Evolutionary conservation across 1,284 basidiomycete species (phyloP).

Genomic region (Ceratobasidium sp.): DNA sequence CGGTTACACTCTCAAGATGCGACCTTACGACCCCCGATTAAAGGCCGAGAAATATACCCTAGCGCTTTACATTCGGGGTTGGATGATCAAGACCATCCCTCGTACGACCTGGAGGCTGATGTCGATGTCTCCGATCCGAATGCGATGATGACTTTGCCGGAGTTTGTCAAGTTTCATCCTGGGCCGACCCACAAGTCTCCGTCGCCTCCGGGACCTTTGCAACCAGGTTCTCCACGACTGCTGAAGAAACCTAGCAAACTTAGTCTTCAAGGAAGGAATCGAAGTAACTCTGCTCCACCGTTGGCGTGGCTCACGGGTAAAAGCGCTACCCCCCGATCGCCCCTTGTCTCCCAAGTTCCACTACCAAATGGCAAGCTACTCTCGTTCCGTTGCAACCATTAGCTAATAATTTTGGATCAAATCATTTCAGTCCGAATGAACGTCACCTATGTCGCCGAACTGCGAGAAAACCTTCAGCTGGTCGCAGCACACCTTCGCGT

Average conservation of each 20-base stretch:
- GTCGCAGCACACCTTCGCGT: conserved; percentile 70
- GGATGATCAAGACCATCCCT: conserved; percentile 55
- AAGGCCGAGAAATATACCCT: conserved; percentile 5
- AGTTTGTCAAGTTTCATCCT: conserved; percentile 60
- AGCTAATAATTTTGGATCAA: conserved; percentile 40
- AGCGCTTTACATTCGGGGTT: neutral
- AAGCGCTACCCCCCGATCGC: conserved; percentile 9
- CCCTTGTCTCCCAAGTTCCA: conserved; percentile 1
- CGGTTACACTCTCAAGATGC: conserved; percentile 80
- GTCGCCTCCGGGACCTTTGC: conserved; percentile 12
- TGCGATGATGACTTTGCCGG: conserved; percentile 67
- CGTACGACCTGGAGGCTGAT: conserved; percentile 69
- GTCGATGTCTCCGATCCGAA: conserved; percentile 56
- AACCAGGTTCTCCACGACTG: conserved; percentile 43
- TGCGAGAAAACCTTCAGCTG: conserved; percentile 82
- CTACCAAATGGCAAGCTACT: conserved; percentile 14
- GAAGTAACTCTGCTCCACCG: conserved; percentile 78
- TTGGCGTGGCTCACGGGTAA: conserved; percentile 66
- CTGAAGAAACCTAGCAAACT: conserved; percentile 52
- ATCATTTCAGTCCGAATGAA: conserved; percentile 58
- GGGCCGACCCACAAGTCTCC: conserved; percentile 28
- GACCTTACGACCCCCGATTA: conserved; percentile 50
- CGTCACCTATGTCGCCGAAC: conserved; percentile 79
- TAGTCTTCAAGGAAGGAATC: conserved; percentile 54
- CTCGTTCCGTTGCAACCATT: conserved; percentile 42